These are phyloP conservation scores for Bauhinia variegata DNA, from an alignment of 306 rosid species.

Conservation along the genomic window DNA sequence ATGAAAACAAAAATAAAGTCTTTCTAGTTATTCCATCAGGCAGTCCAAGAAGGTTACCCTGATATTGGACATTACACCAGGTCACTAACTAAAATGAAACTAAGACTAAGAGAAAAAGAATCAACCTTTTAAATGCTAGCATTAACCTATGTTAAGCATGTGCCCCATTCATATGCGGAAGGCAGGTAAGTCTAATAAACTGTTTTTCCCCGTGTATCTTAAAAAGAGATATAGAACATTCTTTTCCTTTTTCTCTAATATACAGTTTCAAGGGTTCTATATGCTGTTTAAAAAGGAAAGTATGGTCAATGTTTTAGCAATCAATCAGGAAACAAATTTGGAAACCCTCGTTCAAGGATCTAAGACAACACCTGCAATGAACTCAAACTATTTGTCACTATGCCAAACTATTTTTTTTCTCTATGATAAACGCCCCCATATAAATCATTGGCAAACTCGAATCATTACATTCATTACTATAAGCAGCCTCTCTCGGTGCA, in stretches of 20 bases:
- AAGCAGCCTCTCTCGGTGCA: background rate
- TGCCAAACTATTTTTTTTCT: background rate
- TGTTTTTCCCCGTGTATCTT: background rate
- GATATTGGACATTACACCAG: background rate
- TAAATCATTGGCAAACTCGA: background rate
- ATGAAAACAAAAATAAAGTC: background rate
- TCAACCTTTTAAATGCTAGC: background rate
- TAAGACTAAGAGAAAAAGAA: background rate
- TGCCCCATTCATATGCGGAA: too few relatives aligned
- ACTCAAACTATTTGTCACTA: background rate
- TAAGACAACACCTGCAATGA: too few relatives aligned
- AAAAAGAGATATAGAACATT: background rate
- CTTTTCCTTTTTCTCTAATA: background rate
- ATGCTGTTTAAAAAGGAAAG: background rate
- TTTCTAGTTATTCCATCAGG: slow-evolving; percentile 18
- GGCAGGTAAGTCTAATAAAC: background rate
- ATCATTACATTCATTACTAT: background rate
- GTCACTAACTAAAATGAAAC: background rate
- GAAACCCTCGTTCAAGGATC: background rate
- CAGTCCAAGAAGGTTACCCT: background rate
- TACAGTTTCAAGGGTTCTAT: background rate
- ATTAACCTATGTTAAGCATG: background rate
- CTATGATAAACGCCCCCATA: background rate
- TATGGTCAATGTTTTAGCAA: background rate
- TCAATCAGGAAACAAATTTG: slow-evolving; percentile 5